A percentile compares a stretch with the other conserved stretches of the same genome.
These are phyloP conservation scores for Penicillium chermesinum DNA, from an alignment of 495 filamentous ascomycete genomes.

Conservation along the genomic window DNA sequence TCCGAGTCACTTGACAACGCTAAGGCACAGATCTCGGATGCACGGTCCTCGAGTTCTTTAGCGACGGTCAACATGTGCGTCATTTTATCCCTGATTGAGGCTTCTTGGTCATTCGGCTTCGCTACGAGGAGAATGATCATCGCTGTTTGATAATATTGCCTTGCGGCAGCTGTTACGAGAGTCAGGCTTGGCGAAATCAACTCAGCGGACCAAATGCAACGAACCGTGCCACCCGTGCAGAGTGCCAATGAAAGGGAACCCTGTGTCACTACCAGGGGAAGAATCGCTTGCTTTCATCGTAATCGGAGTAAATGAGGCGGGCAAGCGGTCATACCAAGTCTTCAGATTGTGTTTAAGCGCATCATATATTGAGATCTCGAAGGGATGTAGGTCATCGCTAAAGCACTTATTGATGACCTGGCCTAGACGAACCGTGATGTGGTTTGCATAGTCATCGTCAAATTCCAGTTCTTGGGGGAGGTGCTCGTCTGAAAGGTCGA, in stretches of 20 bases:
- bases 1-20: constrained; percentile 30
- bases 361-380: constrained; percentile 5
- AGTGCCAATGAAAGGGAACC: constrained; percentile 20
- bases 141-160: constrained; percentile 28
- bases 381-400: not conserved
- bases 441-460: constrained; percentile 28
- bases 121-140: constrained; percentile 18
- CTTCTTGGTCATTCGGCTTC: constrained; percentile 2
- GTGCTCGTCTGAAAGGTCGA: constrained; percentile 20
- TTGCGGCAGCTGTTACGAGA: constrained; percentile 13
- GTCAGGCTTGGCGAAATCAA: not conserved
- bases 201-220: not conserved
- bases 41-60: constrained; percentile 19
- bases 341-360: constrained; percentile 10
- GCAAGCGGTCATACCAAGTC: constrained; percentile 15
- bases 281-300: not conserved
- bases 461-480: constrained; percentile 4
- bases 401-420: constrained; percentile 30
- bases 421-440: constrained; percentile 25
- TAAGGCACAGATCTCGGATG: constrained; percentile 25
- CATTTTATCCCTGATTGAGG: constrained; percentile 5
- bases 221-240: constrained; percentile 28
- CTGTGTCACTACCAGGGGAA: not conserved
- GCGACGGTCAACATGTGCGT: constrained; percentile 7
- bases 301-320: constrained; percentile 21